phyloP scores from a whole-genome alignment of 768 basidiomycete species.

The Thelephora ganbajun region DNA sequence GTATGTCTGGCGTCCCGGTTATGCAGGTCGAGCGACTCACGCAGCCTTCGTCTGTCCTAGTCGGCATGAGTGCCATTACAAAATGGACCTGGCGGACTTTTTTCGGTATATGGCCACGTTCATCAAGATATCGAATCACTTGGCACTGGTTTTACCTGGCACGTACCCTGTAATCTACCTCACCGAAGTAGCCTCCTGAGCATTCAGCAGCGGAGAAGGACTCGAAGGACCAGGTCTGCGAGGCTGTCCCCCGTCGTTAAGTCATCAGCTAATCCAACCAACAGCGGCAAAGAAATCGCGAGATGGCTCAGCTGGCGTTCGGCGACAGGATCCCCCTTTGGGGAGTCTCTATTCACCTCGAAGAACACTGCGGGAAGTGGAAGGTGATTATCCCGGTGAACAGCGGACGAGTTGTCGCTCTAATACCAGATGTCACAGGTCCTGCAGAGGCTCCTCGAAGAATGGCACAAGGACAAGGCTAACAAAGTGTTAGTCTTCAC shows the following conservation, averaged over 20 bases:
- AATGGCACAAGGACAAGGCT: constrained; percentile 46
- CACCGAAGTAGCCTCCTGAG: neutral
- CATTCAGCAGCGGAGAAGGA: constrained; percentile 44
- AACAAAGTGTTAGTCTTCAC: constrained; percentile 94
- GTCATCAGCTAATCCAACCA: neutral
- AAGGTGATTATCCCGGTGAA: constrained; percentile 30
- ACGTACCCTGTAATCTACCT: constrained; percentile 1
- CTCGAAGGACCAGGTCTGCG: constrained; percentile 49
- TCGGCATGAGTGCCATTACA: constrained; percentile 45
- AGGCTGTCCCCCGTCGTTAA: neutral
- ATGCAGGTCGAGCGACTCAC: neutral
- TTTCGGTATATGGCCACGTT: constrained; percentile 73
- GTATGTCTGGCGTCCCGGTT: constrained; percentile 23
- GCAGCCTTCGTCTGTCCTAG: constrained; percentile 20
- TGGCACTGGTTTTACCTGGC: constrained; percentile 79
- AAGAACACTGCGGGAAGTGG: constrained; percentile 79
- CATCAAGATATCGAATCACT: constrained; percentile 81
- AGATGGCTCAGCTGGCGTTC: constrained; percentile 54
- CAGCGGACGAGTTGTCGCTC: neutral
- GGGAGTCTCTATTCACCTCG: constrained; percentile 45
- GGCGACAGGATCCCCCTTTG: constrained; percentile 40
- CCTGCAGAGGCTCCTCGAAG: constrained; percentile 46
- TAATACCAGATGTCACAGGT: constrained; percentile 31
- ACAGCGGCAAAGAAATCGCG: constrained; percentile 41
- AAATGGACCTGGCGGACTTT: constrained; percentile 32